Evolutionary conservation across 2,329 filamentous ascomycete species (phyloP).

Genomic region (Colletotrichum plurivorum): DNA sequence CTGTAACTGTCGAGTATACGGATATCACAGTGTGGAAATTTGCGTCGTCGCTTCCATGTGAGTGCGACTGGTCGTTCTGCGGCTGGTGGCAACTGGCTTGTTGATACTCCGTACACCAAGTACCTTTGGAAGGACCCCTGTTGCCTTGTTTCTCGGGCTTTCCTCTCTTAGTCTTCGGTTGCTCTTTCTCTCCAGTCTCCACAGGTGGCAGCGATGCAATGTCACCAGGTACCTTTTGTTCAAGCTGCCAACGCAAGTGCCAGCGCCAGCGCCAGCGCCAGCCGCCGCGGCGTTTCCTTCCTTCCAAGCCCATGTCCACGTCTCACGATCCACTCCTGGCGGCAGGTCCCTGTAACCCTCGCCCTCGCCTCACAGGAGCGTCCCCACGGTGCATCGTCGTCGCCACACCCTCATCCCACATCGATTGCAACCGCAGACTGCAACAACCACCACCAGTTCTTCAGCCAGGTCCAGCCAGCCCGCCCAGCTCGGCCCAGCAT

Average conservation of each 20-base stretch:
- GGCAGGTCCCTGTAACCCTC: conserved; percentile 23
- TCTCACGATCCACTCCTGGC: conserved; percentile 25
- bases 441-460: conserved; percentile 39
- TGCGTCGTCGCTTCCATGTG: not conserved
- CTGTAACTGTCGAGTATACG: not conserved
- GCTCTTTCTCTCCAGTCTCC: conserved; percentile 1
- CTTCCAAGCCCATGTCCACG: not conserved
- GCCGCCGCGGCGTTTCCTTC: conserved; percentile 10
- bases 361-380: not conserved
- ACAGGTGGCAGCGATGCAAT: conserved; percentile 7
- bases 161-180: not conserved
- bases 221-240: not conserved
- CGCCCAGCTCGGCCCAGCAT: conserved; percentile 23
- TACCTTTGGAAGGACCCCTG: conserved; percentile 17
- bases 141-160: conserved; percentile 25
- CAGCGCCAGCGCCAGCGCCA: not conserved
- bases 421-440: conserved; percentile 24
- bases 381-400: not conserved
- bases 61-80: too few species aligned
- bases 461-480: conserved; percentile 21
- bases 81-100: not conserved
- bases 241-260: not conserved
- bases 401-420: conserved; percentile 23
- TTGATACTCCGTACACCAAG: too few species aligned
- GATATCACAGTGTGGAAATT: conserved; percentile 21